Percentiles rank a stretch among this genome's conserved stretches.
These are phyloP conservation scores for Martensiomyces pterosporus DNA, from an alignment of 192 early-diverging fungal species.

Conservation along the genomic window DNA sequence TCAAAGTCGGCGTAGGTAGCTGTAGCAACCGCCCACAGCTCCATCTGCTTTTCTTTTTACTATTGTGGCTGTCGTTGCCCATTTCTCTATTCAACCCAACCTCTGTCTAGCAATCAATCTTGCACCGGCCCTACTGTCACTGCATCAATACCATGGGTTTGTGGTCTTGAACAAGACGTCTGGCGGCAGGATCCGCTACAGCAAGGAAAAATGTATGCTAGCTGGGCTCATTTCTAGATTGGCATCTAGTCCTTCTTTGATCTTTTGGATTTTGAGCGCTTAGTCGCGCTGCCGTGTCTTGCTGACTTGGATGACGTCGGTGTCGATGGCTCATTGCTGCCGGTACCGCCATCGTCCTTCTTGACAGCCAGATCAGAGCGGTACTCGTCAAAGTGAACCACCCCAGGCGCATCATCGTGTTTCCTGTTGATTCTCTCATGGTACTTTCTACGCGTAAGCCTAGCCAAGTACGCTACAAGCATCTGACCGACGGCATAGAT, in stretches of 20 bases:
- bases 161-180: no score
- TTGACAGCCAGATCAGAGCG: conserved; percentile 18
- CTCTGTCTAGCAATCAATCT: no score
- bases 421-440: conserved; percentile 17
- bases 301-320: conserved; percentile 5
- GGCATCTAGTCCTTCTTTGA: conserved; percentile 21
- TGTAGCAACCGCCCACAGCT: not conserved
- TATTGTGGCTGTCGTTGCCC: not conserved
- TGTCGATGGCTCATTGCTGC: conserved; percentile 1
- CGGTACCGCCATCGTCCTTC: not conserved
- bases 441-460: conserved; percentile 20
- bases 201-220: no score
- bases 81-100: not conserved
- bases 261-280: conserved; percentile 30
- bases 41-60: conserved; percentile 1
- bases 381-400: conserved; percentile 31
- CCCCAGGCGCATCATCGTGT: conserved; percentile 8
- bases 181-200: no score
- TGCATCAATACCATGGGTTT: no score
- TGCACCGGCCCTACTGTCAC: no score
- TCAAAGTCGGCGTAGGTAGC: conserved; percentile 7
- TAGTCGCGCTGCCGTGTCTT: conserved; percentile 20
- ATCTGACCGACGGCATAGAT: conserved; percentile 41
- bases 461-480: conserved; percentile 11
- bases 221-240: no score